phyloP scores from a whole-genome alignment of 768 basidiomycete genomes.

The Boletus fagicola region DNA sequence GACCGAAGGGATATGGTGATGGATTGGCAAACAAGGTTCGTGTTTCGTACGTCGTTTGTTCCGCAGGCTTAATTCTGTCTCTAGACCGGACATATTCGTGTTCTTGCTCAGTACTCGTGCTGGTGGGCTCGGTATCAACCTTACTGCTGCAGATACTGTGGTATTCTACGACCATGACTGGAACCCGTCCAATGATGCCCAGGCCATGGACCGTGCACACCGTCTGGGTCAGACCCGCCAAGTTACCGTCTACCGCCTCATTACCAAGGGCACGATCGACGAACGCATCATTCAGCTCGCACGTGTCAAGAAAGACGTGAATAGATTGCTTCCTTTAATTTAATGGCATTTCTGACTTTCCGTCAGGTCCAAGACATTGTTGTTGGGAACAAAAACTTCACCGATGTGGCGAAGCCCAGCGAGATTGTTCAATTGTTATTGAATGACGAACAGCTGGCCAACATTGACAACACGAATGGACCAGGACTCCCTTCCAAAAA shows the following conservation, averaged over 20 bases:
- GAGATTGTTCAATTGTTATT: conserved; percentile 95
- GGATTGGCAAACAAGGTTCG: conserved; percentile 95
- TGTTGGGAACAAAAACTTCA: conserved; percentile 94
- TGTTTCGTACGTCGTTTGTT: not conserved
- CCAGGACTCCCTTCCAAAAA: conserved; percentile 37
- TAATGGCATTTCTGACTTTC: not conserved
- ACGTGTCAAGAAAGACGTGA: conserved; percentile 93
- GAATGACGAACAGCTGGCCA: conserved; percentile 90
- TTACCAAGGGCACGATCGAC: conserved; percentile 92
- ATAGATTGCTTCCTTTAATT: conserved; percentile 16
- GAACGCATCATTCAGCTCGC: conserved; percentile 97
- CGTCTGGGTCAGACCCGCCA: conserved; percentile 95
- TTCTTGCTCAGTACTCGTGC: conserved; percentile 94
- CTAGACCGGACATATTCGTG: conserved; percentile 82
- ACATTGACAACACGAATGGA: conserved; percentile 51
- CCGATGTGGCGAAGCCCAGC: conserved; percentile 89
- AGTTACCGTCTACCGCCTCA: conserved; percentile 93
- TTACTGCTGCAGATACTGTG: conserved; percentile 62
- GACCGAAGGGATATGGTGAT: conserved; percentile 99
- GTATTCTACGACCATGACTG: conserved; percentile 26
- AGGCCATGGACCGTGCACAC: conserved; percentile 98
- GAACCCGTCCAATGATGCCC: conserved; percentile 96
- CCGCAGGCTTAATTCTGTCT: not conserved
- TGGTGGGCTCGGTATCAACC: conserved; percentile 95
- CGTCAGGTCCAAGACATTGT: conserved; percentile 96